Evolutionary conservation across 2,329 filamentous ascomycete species (phyloP).

Genomic region (Cadophora gregata): DNA sequence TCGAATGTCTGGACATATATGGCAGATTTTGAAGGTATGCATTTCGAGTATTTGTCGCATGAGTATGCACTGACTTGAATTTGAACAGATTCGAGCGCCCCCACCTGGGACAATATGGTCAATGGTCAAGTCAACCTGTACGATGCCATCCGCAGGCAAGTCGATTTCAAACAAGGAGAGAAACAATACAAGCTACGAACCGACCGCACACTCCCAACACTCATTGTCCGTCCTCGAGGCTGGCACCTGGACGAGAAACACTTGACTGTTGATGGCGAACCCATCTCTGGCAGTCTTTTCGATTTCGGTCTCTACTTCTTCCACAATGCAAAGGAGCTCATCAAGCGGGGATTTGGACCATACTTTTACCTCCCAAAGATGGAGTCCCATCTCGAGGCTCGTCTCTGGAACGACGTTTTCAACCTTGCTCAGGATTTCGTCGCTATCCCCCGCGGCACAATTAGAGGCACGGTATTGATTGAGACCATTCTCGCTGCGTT

Average conservation of each 20-base stretch:
- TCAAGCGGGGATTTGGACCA: slow-evolving; percentile 83
- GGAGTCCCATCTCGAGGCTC: slow-evolving; percentile 96
- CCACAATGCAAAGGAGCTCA: slow-evolving; percentile 92
- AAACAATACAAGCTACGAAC: slow-evolving; percentile 98
- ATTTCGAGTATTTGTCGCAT: neutral
- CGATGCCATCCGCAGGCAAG: slow-evolving; percentile 89
- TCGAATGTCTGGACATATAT: slow-evolving; percentile 98
- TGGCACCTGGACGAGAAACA: slow-evolving; percentile 99
- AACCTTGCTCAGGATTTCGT: slow-evolving; percentile 94
- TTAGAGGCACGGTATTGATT: slow-evolving; percentile 93
- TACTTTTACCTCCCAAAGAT: slow-evolving; percentile 99
- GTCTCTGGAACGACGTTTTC: slow-evolving; percentile 98
- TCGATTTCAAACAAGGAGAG: slow-evolving; percentile 93
- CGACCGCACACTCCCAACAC: slow-evolving; percentile 83
- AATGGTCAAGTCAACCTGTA: slow-evolving; percentile 98
- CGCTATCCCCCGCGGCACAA: slow-evolving; percentile 86
- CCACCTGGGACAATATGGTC: slow-evolving; percentile 99
- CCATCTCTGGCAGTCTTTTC: slow-evolving; percentile 90
- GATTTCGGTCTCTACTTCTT: slow-evolving; percentile 99
- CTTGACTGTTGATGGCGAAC: slow-evolving; percentile 92
- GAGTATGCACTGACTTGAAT: slow-evolving; percentile 20
- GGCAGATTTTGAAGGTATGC: slow-evolving; percentile 94
- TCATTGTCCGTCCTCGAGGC: slow-evolving; percentile 92
- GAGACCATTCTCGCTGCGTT: slow-evolving; percentile 98
- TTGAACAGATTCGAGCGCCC: slow-evolving; percentile 83